Percentiles rank a stretch among this genome's conserved stretches.
Evolutionary conservation across 306 rosid species (phyloP).

Genomic region (Myrica gale): DNA sequence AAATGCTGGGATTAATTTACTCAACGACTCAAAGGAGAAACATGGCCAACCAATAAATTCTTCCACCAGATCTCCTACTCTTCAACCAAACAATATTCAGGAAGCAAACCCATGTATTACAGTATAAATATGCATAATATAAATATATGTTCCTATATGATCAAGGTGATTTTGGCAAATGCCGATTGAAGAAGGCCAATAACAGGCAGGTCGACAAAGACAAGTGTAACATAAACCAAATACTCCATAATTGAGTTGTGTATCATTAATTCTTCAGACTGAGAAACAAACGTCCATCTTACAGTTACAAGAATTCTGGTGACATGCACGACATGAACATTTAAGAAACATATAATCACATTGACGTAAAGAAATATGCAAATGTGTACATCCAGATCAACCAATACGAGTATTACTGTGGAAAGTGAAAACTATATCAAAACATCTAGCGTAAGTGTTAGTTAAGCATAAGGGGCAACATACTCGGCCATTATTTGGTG

Average conservation of each 20-base stretch:
- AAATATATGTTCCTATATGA: background rate
- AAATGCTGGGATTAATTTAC: background rate
- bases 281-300: background rate
- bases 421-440: background rate
- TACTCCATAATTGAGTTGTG: background rate
- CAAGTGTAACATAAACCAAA: background rate
- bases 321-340: background rate
- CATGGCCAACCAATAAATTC: background rate
- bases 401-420: background rate
- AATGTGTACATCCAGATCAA: background rate
- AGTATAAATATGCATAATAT: background rate
- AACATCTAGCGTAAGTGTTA: slow-evolving; percentile 5
- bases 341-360: background rate
- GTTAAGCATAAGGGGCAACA: slow-evolving; percentile 30
- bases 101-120: background rate
- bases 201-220: background rate
- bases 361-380: background rate
- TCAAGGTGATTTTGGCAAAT: background rate
- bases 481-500: slow-evolving; percentile 81
- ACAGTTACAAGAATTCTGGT: background rate
- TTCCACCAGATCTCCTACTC: background rate
- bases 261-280: background rate
- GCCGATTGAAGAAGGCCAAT: background rate
- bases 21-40: background rate
- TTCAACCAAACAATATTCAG: background rate